Conservation (phyloP, 768 basidiomycete species). For the Rhodocollybia butyracea region DNA sequence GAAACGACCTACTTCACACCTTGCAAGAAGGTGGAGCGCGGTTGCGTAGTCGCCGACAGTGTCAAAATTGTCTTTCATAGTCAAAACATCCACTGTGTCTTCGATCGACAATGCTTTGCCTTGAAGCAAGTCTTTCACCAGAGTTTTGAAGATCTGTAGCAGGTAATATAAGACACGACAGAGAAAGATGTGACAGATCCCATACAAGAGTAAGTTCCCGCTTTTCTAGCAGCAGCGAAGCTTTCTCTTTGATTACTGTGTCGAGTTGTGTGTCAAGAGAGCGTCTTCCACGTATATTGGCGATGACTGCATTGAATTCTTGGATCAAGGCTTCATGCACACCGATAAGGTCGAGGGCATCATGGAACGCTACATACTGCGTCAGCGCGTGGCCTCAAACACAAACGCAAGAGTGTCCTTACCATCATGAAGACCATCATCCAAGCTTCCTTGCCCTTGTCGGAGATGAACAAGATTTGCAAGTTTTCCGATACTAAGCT, state of each 20-base stretch:
- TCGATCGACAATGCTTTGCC: conserved; percentile 75
- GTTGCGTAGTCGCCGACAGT: conserved; percentile 63
- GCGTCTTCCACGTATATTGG: conserved; percentile 51
- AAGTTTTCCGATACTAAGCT: conserved; percentile 90
- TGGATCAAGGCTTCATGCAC: conserved; percentile 71
- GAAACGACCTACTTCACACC: conserved; percentile 40
- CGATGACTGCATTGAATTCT: conserved; percentile 53
- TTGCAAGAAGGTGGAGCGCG: conserved; percentile 63
- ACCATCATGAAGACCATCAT: conserved; percentile 60
- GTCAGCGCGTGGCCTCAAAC: conserved; percentile 1
- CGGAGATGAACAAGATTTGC: conserved; percentile 78
- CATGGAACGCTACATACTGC: conserved; percentile 67
- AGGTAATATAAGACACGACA: background rate
- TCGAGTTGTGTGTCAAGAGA: conserved; percentile 70
- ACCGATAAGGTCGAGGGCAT: conserved; percentile 82
- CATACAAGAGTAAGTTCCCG: conserved; percentile 52
- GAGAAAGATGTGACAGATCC: conserved; percentile 12
- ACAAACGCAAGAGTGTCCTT: conserved; percentile 11
- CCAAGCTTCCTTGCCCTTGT: conserved; percentile 41
- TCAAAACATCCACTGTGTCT: conserved; percentile 79
- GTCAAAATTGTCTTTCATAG: conserved; percentile 74
- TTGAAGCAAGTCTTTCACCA: conserved; percentile 66
- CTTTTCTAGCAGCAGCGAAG: conserved; percentile 40
- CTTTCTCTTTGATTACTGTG: conserved; percentile 53
- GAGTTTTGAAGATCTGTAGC: conserved; percentile 63